Evolutionary conservation across 768 basidiomycete genomes (phyloP).

Genomic region (Trametes maxima): DNA sequence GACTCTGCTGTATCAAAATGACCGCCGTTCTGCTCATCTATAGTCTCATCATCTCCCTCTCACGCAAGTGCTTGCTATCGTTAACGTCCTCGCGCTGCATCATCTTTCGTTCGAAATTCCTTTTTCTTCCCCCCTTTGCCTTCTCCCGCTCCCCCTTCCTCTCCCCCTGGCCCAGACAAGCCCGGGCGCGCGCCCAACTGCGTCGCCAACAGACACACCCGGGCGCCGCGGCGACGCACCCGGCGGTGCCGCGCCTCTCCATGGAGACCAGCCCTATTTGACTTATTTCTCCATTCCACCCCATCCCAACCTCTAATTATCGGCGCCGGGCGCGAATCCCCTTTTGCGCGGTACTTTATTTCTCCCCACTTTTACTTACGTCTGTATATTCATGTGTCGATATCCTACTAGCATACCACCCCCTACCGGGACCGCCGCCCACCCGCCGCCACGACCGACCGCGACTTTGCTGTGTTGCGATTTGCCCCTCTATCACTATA

Average conservation of each 20-base stretch:
- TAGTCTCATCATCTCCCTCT: neutral
- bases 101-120: neutral
- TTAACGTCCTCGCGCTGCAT: slow-evolving; percentile 16
- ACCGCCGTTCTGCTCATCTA: slow-evolving; percentile 12
- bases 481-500: neutral
- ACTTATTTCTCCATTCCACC: neutral
- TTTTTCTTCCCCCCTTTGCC: neutral
- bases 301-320: slow-evolving; percentile 2
- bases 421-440: too few relatives aligned
- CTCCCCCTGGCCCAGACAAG: neutral
- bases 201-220: neutral
- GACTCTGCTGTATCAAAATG: slow-evolving; percentile 23
- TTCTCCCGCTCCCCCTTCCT: neutral
- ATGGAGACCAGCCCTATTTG: neutral
- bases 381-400: slow-evolving; percentile 18
- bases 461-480: neutral
- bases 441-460: too few relatives aligned
- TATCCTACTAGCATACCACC: slow-evolving; percentile 11
- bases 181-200: neutral
- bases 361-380: neutral
- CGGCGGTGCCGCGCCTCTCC: neutral
- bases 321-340: slow-evolving; percentile 12
- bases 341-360: neutral
- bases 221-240: too few relatives aligned
- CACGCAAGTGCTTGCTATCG: slow-evolving; percentile 20